Evolutionary conservation across 1,284 basidiomycete species (phyloP), one percentile per base, ranked within the genome.

Genomic region (Pseudozyma hubeiensis): DNA sequence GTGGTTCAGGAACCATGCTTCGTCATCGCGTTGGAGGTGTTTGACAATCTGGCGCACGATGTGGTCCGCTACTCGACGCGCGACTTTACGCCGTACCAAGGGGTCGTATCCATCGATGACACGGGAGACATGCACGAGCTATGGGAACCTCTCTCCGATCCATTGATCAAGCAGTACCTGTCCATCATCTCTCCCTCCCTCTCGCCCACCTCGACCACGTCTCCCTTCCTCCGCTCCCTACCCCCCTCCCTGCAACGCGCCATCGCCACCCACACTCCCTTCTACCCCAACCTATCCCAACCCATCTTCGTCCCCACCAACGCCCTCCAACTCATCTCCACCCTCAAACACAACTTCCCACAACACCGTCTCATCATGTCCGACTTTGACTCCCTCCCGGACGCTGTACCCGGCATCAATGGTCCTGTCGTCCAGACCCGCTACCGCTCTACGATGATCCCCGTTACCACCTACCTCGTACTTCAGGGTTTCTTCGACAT

Each of bases 31-130:
- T 89, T 97, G 87, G 96, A 99, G 86, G 97, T 99, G 53, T 89
- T 98, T 63, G 97, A 99, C 85, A 99, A 99, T 85, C 93, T 99
- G 71, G 90, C 95, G 3, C 97, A 99, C 84, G 97, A 99, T 82
- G 89, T 97, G 77, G 88, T 99, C 46, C 91, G 96, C 34, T 98
- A 97, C 81, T 91, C 94, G 77, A 86, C 92, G 39, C 86, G 87
- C 7, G 62, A 93, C 90, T 40, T 83, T 57, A 87, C 90, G 76
- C 93, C 96, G 0, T 90, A 92, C 60, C 94, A 99, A 85, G 92
- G 90, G 13, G 81, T 93, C 19, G 91, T 99, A 13, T 89, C 91
- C 10, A 89, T 97, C 67, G 92, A 96, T 85, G 87, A 88, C 7
- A 86, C 89, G 2, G 94, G 94, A 58, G 94, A 98, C 79, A 97